Conservation (phyloP, 148 eudicot species). For the Vaccinium macrocarpon region DNA sequence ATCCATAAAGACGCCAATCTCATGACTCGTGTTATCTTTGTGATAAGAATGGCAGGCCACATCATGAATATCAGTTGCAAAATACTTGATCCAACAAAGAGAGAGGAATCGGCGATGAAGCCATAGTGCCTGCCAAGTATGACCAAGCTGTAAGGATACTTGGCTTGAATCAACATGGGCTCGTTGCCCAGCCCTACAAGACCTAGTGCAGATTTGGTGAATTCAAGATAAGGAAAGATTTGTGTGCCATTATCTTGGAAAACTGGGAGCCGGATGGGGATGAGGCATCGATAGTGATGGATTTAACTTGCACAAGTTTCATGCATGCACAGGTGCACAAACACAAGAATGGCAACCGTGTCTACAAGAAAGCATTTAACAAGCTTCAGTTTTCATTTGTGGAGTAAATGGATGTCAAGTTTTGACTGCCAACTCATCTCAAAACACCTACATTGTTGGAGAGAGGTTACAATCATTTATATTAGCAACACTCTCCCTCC, state of each 20-base stretch:
- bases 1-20: conserved; percentile 31
- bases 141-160: background rate
- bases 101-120: conserved; percentile 88
- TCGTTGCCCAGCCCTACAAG: background rate
- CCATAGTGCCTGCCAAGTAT: conserved; percentile 72
- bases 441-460: background rate
- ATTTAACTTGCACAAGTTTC: background rate
- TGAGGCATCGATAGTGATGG: background rate
- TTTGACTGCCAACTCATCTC: background rate
- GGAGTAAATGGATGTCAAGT: background rate
- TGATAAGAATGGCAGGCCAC: conserved; percentile 12
- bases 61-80: conserved; percentile 26
- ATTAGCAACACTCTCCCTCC: background rate
- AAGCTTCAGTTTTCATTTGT: background rate
- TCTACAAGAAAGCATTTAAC: background rate
- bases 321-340: background rate
- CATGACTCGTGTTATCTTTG: conserved; percentile 15
- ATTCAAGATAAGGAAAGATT: background rate
- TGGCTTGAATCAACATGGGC: background rate
- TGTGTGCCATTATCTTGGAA: background rate
- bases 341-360: background rate
- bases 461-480: background rate
- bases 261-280: background rate
- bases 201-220: background rate
- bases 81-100: conserved; percentile 52